Evolutionary conservation across 768 basidiomycete species (phyloP), one percentile per base, ranked within the genome.

Genomic region (Rhizopogon vulgaris): DNA sequence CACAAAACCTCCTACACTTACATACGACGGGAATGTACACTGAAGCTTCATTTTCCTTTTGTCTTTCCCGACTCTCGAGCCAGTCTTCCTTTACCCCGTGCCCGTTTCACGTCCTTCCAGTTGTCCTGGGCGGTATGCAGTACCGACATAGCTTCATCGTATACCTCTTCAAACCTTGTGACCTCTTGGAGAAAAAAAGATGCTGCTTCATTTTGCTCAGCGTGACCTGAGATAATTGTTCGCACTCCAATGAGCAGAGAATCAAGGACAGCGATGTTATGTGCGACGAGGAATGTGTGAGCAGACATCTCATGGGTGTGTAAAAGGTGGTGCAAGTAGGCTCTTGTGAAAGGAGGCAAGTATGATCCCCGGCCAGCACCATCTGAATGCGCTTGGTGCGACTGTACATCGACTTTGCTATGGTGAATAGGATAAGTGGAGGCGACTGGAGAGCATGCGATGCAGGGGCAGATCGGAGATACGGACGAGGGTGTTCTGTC

Each of bases 271-370:
- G 78, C 63, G 27, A 90, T 72, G 58, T 94, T 94, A 65, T 94
- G 92, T 68, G 83, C 73, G 10, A 74, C 76, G 15, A 94, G 77
- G 22, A 93, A 65, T 4, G 88, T 63, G 58, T 94, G 89, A 1
- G 89, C 85, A 0, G 84, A 81, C 91, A 94, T 93, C 65, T 94
- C 92, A 66, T 94, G 92, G 6, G 91, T 91, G 48, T 86, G 84
- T 34, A 93, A 70, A 12, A 94, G 78, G 59, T 94, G 91, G 62
- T 94, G 90, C 28, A 91, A 47, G 58, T 94, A 94, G 2, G 87
- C 85, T 12, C 77, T 74, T 4, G 74, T 55, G 56, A 70, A 71
- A 1, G 73, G 66, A 1, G 71, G 69, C 24, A 61, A 63, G 46
- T 66, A 64, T 12, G 22, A 48, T 18, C 18, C 6, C 46, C 4